Percentiles rank a stretch among this genome's conserved stretches.
Conservation (phyloP, 176 grass and related monocot species). For the Bolboschoenus planiculmis region DNA sequence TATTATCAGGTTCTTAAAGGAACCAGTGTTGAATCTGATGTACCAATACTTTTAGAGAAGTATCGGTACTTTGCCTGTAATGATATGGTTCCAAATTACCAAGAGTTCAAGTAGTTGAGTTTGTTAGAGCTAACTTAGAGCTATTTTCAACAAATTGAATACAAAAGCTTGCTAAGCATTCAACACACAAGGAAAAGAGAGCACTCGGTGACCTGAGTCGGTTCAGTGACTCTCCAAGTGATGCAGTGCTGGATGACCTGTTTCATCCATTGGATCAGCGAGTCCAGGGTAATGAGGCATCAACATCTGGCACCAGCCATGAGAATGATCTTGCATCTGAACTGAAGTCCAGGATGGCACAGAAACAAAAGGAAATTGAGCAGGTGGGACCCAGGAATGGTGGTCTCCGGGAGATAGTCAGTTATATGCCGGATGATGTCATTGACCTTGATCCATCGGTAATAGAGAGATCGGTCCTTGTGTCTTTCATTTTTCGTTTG, state of each 20-base stretch:
- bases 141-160: constrained; percentile 4
- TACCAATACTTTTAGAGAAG: background rate
- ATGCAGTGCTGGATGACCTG: constrained; percentile 84
- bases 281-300: constrained; percentile 61
- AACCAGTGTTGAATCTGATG: background rate
- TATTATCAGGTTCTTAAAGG: background rate
- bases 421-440: constrained; percentile 41
- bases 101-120: background rate
- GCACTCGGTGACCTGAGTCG: constrained; percentile 40
- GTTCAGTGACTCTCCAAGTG: constrained; percentile 87
- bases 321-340: constrained; percentile 57
- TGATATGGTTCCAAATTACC: background rate
- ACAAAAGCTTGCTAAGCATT: constrained; percentile 45
- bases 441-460: constrained; percentile 66
- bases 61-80: background rate
- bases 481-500: background rate
- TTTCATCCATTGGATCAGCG: constrained; percentile 60
- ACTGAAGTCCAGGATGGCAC: constrained; percentile 53
- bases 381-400: constrained; percentile 39
- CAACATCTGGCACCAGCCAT: constrained; percentile 48
- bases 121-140: constrained; percentile 19
- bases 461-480: constrained; percentile 21
- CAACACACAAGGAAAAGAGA: constrained; percentile 25
- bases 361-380: constrained; percentile 70
- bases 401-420: constrained; percentile 64